phyloP scores from a whole-genome alignment of 164 flowering plant species.

The Pachysandra terminalis region DNA sequence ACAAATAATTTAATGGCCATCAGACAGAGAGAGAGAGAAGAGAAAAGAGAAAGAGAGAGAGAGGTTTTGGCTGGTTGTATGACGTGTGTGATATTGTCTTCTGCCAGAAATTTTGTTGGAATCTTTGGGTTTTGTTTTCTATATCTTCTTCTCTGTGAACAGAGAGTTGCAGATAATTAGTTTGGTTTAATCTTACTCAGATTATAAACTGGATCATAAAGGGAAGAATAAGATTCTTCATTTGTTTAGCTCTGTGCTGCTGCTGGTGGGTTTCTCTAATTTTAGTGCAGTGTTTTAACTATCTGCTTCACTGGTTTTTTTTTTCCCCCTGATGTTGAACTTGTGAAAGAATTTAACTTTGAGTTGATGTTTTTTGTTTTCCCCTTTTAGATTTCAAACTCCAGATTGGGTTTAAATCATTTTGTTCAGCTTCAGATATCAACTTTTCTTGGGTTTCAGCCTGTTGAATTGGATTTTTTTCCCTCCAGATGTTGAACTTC shows the following conservation, averaged over 20 bases:
- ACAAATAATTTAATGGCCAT: background rate
- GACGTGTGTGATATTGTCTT: conserved; percentile 9
- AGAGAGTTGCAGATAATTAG: background rate
- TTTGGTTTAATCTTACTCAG: background rate
- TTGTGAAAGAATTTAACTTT: background rate
- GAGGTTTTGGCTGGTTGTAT: conserved; percentile 18
- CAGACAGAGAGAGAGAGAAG: background rate
- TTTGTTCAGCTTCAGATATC: background rate
- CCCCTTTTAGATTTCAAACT: too few species aligned
- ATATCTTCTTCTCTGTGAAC: background rate
- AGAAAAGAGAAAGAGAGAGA: background rate
- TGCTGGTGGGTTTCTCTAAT: background rate
- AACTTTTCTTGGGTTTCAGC: background rate
- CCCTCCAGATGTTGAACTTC: background rate
- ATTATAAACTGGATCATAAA: background rate
- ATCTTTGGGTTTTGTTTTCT: conserved; percentile 1
- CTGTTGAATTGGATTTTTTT: background rate
- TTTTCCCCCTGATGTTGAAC: background rate
- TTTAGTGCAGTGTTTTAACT: background rate
- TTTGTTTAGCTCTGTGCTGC: background rate
- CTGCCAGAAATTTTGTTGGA: conserved; percentile 17
- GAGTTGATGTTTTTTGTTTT: too few species aligned
- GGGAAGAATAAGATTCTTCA: background rate
- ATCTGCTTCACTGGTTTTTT: background rate
- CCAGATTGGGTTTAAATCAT: background rate